These are phyloP conservation scores for Arthrobotrys sphaeroides DNA, from an alignment of 2,329 filamentous ascomycete species.

Conservation along the genomic window DNA sequence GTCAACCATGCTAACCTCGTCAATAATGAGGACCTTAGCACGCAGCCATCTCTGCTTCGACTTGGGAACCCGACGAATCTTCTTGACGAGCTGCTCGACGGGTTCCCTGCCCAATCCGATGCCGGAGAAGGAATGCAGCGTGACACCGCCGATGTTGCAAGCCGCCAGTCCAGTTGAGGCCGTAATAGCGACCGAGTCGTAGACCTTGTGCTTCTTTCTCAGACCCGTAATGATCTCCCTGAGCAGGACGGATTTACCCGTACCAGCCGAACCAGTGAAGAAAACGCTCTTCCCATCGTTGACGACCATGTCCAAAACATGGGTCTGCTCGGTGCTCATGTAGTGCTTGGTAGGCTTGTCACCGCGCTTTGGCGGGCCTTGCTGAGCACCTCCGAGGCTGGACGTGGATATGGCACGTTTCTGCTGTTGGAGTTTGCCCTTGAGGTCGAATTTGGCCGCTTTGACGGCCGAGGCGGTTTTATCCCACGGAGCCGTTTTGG, in stretches of 20 bases:
- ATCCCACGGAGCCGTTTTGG: conserved; percentile 70
- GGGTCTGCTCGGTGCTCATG: conserved; percentile 73
- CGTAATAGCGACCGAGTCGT: conserved; percentile 88
- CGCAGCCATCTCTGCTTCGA: conserved; percentile 87
- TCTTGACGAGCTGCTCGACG: conserved; percentile 81
- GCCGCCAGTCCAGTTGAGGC: conserved; percentile 95
- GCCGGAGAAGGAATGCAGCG: conserved; percentile 92
- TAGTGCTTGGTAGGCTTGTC: conserved; percentile 37
- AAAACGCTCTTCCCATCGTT: conserved; percentile 87
- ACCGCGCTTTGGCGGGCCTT: background rate
- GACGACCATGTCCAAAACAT: conserved; percentile 83
- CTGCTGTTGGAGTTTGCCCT: conserved; percentile 44
- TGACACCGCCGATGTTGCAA: conserved; percentile 95
- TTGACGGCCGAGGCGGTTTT: conserved; percentile 78
- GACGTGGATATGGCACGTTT: conserved; percentile 42
- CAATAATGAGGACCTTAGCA: conserved; percentile 86
- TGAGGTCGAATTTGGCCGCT: conserved; percentile 59
- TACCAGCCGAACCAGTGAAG: conserved; percentile 93
- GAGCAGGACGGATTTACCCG: conserved; percentile 96
- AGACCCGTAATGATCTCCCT: conserved; percentile 86
- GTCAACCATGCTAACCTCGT: conserved; percentile 99
- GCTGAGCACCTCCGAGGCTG: conserved; percentile 24
- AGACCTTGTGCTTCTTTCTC: conserved; percentile 80
- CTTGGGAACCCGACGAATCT: conserved; percentile 87
- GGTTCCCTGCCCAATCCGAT: conserved; percentile 95